Evolutionary conservation across 768 basidiomycete species (phyloP).

Genomic region (Mycena amicta): DNA sequence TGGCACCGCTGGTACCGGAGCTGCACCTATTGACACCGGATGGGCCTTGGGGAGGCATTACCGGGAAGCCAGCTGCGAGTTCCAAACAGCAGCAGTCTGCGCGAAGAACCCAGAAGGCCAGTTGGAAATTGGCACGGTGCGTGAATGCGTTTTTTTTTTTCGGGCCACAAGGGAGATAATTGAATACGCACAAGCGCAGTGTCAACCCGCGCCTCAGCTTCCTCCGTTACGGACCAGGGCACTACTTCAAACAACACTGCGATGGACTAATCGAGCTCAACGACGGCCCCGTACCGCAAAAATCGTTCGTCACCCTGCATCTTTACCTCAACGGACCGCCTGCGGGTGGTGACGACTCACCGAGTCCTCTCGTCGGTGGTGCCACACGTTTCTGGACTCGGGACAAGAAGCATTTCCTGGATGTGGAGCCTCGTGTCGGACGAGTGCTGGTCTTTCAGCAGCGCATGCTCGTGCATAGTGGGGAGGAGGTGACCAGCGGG

Average conservation of each 20-base stretch:
- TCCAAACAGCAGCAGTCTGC: not conserved
- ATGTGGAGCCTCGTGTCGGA: slow-evolving; percentile 46
- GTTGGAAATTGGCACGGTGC: slow-evolving; percentile 41
- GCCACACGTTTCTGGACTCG: slow-evolving; percentile 43
- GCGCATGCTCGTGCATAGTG: slow-evolving; percentile 41
- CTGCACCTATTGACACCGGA: slow-evolving; percentile 35
- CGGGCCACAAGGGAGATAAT: no score
- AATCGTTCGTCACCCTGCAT: slow-evolving; percentile 46
- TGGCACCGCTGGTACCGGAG: slow-evolving; percentile 43
- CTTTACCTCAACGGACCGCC: slow-evolving; percentile 47
- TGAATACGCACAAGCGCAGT: slow-evolving; percentile 25
- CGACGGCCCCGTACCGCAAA: slow-evolving; percentile 31
- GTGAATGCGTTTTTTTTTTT: slow-evolving; percentile 7
- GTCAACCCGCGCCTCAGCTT: slow-evolving; percentile 47
- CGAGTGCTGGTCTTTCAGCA: slow-evolving; percentile 47
- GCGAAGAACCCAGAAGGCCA: slow-evolving; percentile 29
- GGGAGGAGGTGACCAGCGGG: slow-evolving; percentile 41
- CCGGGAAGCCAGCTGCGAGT: slow-evolving; percentile 18
- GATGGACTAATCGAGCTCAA: slow-evolving; percentile 40
- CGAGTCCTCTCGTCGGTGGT: slow-evolving; percentile 33
- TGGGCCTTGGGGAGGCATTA: slow-evolving; percentile 36
- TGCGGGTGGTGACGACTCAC: slow-evolving; percentile 29
- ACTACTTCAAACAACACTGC: slow-evolving; percentile 38
- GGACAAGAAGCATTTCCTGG: slow-evolving; percentile 33
- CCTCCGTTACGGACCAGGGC: slow-evolving; percentile 44